A percentile compares a stretch with the other conserved stretches of the same genome.
Evolutionary conservation across 305 asterid species (phyloP).

Genomic region (Ilex paraguariensis): DNA sequence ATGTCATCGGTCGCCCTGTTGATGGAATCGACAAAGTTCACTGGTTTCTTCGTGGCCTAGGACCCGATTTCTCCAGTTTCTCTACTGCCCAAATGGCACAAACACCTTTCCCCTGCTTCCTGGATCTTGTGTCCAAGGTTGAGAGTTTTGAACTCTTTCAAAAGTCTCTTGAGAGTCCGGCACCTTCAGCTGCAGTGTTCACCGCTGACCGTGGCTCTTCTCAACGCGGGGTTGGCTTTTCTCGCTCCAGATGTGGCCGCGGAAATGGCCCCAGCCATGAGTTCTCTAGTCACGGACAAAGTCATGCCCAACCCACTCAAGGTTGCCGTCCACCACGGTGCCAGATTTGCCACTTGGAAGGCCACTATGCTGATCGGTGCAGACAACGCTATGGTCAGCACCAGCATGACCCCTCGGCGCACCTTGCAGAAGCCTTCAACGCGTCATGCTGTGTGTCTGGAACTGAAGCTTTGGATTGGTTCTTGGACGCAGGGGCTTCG

Average conservation of each 20-base stretch:
- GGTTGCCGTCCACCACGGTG: neutral
- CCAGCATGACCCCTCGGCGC: no score
- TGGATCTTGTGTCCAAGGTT: neutral
- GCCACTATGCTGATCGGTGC: no score
- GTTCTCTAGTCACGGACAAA: neutral
- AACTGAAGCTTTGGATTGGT: neutral
- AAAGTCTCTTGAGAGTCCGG: neutral
- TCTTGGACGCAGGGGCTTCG: neutral
- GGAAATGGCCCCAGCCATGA: no score
- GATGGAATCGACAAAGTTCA: slow-evolving; percentile 1
- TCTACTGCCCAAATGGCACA: slow-evolving; percentile 7
- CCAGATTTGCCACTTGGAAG: no score
- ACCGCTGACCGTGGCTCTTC: neutral
- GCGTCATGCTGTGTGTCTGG: neutral
- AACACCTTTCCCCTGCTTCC: neutral
- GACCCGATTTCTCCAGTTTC: slow-evolving; percentile 4
- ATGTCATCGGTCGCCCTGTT: neutral
- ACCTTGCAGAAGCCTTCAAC: neutral
- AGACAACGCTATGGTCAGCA: no score
- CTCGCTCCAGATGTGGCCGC: neutral
- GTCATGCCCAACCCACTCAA: neutral
- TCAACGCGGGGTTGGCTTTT: neutral
- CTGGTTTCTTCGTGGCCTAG: slow-evolving; percentile 4
- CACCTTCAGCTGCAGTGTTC: neutral
- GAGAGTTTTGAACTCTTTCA: slow-evolving; percentile 8